Conservation (phyloP, 1,284 basidiomycete species). For the Fistulinella staudtii region DNA sequence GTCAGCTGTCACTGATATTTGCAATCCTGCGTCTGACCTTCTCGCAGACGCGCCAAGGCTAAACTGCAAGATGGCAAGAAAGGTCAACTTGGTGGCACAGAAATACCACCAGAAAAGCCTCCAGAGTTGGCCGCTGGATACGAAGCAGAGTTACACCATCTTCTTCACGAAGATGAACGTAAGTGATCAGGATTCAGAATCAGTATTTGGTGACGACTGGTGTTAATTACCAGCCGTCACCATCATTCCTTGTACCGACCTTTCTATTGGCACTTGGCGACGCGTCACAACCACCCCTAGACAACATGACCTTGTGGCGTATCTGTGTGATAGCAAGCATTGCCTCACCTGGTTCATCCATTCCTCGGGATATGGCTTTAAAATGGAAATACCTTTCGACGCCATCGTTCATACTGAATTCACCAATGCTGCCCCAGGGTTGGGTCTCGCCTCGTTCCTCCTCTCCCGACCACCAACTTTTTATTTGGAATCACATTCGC, state of each 20-base stretch:
- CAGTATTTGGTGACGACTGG: constrained; percentile 7
- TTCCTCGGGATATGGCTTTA: constrained; percentile 67
- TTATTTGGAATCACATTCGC: constrained; percentile 50
- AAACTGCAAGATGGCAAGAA: constrained; percentile 64
- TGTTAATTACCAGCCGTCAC: constrained; percentile 52
- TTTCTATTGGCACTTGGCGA: constrained; percentile 73
- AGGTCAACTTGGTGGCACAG: constrained; percentile 34
- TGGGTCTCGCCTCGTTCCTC: constrained; percentile 57
- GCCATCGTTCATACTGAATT: constrained; percentile 57
- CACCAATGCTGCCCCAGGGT: constrained; percentile 49
- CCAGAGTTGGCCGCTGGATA: constrained; percentile 51
- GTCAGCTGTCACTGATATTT: constrained; percentile 36
- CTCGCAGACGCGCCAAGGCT: constrained; percentile 68
- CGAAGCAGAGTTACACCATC: constrained; percentile 54
- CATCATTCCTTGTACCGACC: constrained; percentile 69
- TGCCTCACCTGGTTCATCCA: constrained; percentile 75
- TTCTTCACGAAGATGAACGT: constrained; percentile 74
- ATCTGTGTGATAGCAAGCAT: constrained; percentile 60
- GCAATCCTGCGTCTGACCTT: constrained; percentile 1
- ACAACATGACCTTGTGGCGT: constrained; percentile 68
- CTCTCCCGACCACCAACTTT: constrained; percentile 65
- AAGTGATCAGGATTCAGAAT: constrained; percentile 28
- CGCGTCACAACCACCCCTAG: constrained; percentile 55
- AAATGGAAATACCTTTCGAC: constrained; percentile 77
- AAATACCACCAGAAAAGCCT: constrained; percentile 47